Conservation (phyloP, 805 yeast species). For the Wickerhamomyces ciferrii region DNA sequence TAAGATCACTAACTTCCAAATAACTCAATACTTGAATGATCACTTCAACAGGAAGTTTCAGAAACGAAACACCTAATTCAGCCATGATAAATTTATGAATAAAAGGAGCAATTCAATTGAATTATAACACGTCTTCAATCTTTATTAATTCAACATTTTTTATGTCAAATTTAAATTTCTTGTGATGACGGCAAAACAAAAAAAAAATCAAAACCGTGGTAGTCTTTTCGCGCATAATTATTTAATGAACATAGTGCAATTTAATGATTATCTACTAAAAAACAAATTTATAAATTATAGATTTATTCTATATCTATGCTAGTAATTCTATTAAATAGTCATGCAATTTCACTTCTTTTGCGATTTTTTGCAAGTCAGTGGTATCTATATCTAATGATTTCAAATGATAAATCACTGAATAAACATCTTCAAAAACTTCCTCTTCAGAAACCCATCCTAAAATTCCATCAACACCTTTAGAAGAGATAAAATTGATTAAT, state of each 20-base stretch:
- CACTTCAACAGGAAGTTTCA: slow-evolving; percentile 30
- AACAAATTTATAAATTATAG: too few species aligned
- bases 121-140: too few species aligned
- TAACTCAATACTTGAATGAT: slow-evolving; percentile 29
- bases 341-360: background rate
- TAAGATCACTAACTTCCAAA: slow-evolving; percentile 30
- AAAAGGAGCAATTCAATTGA: too few species aligned
- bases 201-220: too few species aligned
- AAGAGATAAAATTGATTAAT: slow-evolving; percentile 4
- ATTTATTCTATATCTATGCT: background rate
- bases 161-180: too few species aligned
- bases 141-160: too few species aligned
- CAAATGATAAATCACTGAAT: background rate
- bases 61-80: slow-evolving; percentile 1
- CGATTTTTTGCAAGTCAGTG: background rate
- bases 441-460: slow-evolving; percentile 25
- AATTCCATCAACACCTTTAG: slow-evolving; percentile 19
- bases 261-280: too few species aligned
- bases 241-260: too few species aligned
- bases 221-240: too few species aligned
- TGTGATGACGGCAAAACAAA: too few species aligned
- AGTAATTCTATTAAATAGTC: background rate
- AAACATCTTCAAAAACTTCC: slow-evolving; percentile 10
- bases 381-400: background rate
- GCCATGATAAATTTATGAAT: too few species aligned